Base-by-base conservation (phyloP, 805 yeast genomes). In the Starmerella bombi region DNA sequence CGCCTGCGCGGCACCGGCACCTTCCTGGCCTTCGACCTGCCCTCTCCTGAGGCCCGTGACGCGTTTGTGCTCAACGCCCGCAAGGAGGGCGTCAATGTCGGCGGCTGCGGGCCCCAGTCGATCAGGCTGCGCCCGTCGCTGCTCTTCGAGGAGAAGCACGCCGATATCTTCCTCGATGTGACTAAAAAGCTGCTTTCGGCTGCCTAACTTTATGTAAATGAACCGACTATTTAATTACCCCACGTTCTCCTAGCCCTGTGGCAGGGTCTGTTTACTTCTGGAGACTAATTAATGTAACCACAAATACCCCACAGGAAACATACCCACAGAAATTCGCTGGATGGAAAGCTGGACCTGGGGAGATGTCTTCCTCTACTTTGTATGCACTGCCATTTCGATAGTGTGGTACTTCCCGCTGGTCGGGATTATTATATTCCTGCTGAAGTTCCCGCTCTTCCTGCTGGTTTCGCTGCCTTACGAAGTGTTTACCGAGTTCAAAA, bases 1-100 rank as follows among this genome's bases (percentile, higher is more conserved):
- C 70, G 75, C 62, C 69, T 80, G 58, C 74, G 93, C 61, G 93
- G 93, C 48, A 70, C 79, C 61, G 93, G 80, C 34, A 80, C 91
- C 36, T 80, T 78, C 63, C 72, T 81, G 59, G 93, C 93, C n/a
- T 80, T 83, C 74, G 80, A 79, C 50, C 61, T 75, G 53, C 70
- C 70, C 37, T 54, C 70, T 38, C 60, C 70, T 32, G 67, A 64
- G 41, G 61, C 65, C 20, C 74, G 93, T 64, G 75, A 77, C 60
- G 60, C 66, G 51, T 76, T 82, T 61, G 62, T 79, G 54, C 51
- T 50, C 46, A 74, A 70, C 48, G 67, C 78, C 71, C 77, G 74
- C 63, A 56, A 61, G 35, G 67, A 58, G 37, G 93, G 93, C 60
- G 69, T 80, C 47, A 81, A 82, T 61, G 71, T 80, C 56, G 93